Conservation (phyloP, 2,329 filamentous ascomycete genomes). For the Teratosphaeriaceae sp. region DNA sequence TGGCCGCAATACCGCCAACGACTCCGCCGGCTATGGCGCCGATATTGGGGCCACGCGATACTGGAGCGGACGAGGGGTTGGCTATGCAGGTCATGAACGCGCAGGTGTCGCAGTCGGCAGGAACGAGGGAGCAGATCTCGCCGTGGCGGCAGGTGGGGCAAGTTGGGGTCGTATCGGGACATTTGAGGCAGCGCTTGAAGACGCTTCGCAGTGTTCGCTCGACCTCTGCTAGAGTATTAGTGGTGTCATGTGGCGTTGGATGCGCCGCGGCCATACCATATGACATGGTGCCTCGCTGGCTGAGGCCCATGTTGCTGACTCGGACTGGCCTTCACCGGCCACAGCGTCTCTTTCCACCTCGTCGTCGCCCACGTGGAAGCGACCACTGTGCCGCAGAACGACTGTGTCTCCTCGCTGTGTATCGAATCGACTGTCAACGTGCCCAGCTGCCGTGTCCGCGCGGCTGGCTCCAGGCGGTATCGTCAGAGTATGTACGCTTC, state of each 20-base stretch:
- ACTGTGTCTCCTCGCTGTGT: too few relatives aligned
- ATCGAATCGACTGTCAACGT: too few relatives aligned
- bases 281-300: constrained; percentile 3
- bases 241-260: neutral
- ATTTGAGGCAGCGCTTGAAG: constrained; percentile 55
- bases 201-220: constrained; percentile 30
- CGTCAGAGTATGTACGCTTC: too few relatives aligned
- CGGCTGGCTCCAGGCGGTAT: too few relatives aligned
- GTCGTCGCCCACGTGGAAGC: neutral
- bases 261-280: neutral
- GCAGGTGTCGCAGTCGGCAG: constrained; percentile 54
- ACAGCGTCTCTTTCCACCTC: neutral
- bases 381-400: too few relatives aligned
- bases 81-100: constrained; percentile 51
- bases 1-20: constrained; percentile 69
- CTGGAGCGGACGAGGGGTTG: constrained; percentile 30
- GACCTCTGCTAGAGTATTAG: constrained; percentile 13
- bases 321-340: neutral
- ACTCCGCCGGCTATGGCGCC: constrained; percentile 91
- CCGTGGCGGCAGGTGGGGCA: constrained; percentile 54
- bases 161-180: constrained; percentile 43
- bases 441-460: too few relatives aligned
- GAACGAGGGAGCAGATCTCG: constrained; percentile 54
- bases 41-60: constrained; percentile 52
- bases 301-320: neutral